phyloP scores from a whole-genome alignment of 2,329 filamentous ascomycete genomes.

The Fusarium pseudograminearum region DNA sequence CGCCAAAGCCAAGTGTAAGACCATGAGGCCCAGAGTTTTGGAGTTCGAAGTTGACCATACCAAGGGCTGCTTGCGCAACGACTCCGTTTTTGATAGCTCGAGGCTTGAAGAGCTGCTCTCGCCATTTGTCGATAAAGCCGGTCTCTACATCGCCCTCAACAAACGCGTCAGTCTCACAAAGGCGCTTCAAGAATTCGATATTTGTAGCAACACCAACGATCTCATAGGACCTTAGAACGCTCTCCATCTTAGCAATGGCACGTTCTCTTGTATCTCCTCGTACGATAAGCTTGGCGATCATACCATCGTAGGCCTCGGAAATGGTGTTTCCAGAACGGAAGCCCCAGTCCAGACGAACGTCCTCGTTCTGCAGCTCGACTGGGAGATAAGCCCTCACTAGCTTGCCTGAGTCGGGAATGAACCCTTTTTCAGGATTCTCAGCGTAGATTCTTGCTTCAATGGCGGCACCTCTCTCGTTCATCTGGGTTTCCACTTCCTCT shows the following conservation, averaged over 20 bases:
- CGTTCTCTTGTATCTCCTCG: constrained; percentile 81
- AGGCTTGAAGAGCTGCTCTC: constrained; percentile 79
- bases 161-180: constrained; percentile 86
- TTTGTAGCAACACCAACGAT: constrained; percentile 94
- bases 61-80: constrained; percentile 88
- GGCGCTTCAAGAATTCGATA: constrained; percentile 92
- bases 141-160: constrained; percentile 91
- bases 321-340: constrained; percentile 93
- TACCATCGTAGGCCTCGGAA: constrained; percentile 95
- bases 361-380: constrained; percentile 64
- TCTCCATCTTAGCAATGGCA: constrained; percentile 83
- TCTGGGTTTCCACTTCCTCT: constrained; percentile 77
- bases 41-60: constrained; percentile 69
- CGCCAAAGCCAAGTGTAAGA: constrained; percentile 67
- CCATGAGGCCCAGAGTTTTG: constrained; percentile 59
- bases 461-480: constrained; percentile 81
- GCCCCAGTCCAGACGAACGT: constrained; percentile 91
- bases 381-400: constrained; percentile 87
- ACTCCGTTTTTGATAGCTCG: constrained; percentile 75
- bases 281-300: constrained; percentile 98
- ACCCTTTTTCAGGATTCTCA: constrained; percentile 90
- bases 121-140: constrained; percentile 93
- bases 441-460: constrained; percentile 98
- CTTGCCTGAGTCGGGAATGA: constrained; percentile 92
- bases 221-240: constrained; percentile 88